Evolutionary conservation across 371 early-diverging fungal species (phyloP).

Genomic region (Mortierella sp.): DNA sequence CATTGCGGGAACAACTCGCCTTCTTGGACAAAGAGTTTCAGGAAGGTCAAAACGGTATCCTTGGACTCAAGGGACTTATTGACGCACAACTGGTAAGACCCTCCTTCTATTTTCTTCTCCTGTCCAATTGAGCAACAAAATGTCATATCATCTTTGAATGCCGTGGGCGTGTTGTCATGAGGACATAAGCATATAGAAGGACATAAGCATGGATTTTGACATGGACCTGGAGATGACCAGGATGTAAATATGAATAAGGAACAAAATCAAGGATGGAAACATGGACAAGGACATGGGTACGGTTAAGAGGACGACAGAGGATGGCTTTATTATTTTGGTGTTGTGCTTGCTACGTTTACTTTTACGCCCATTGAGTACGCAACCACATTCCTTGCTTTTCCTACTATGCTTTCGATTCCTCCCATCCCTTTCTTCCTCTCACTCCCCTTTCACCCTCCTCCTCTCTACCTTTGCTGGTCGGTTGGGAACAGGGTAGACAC

Average conservation of each 20-base stretch:
- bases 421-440: neutral
- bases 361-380: neutral
- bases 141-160: neutral
- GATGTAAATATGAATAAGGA: too few species aligned
- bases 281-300: too few species aligned
- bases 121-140: neutral
- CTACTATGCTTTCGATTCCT: neutral
- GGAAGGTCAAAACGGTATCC: constrained; percentile 49
- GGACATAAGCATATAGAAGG: too few species aligned
- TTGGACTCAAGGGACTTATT: constrained; percentile 55
- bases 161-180: neutral
- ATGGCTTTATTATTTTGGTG: neutral
- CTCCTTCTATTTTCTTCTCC: neutral
- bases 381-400: constrained; percentile 9
- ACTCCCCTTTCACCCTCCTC: neutral
- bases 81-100: constrained; percentile 56
- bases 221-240: too few species aligned
- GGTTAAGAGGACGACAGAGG: neutral
- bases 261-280: too few species aligned
- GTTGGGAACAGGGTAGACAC: neutral
- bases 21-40: constrained; percentile 50
- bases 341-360: neutral
- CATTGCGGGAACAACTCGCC: constrained; percentile 42
- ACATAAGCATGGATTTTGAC: too few species aligned
- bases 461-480: neutral